Evolutionary conservation across 441 rosid genomes (phyloP).

Genomic region (Gossypium laxum): DNA sequence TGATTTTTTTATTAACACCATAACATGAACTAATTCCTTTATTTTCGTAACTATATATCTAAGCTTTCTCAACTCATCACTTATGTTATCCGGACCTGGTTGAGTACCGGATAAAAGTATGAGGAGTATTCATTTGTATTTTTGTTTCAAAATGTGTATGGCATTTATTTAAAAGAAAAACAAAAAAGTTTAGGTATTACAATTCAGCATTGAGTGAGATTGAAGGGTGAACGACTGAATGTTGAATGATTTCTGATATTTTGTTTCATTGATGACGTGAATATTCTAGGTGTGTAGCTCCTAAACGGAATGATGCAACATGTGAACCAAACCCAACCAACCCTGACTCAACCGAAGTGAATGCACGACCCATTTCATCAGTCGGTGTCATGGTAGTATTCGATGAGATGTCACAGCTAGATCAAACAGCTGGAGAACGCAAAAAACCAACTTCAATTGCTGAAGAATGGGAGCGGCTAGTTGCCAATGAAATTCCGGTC

Average conservation of each 20-base stretch:
- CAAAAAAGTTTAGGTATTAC: background rate
- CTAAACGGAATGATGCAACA: constrained; percentile 25
- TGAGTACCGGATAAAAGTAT: background rate
- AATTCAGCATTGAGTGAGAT: background rate
- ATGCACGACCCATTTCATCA: constrained; percentile 19
- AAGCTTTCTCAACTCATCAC: background rate
- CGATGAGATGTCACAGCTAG: constrained; percentile 22
- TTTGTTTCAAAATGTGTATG: background rate
- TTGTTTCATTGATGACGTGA: constrained; percentile 15
- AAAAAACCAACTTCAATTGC: constrained; percentile 35
- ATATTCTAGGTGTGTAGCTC: constrained; percentile 36
- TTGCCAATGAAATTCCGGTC: constrained; percentile 42
- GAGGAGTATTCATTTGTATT: background rate
- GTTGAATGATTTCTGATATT: constrained; percentile 13
- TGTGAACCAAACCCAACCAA: constrained; percentile 27
- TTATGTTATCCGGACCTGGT: background rate
- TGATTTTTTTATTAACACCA: background rate
- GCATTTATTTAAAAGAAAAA: background rate
- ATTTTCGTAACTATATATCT: background rate
- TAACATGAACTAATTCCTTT: background rate
- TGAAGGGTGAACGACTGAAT: background rate
- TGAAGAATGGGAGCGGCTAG: constrained; percentile 84
- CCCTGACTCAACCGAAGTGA: constrained; percentile 21
- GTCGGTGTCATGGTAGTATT: constrained; percentile 18
- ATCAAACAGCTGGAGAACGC: constrained; percentile 24